phyloP scores from a whole-genome alignment of 306 rosid genomes.

The Cajanus cajan region DNA sequence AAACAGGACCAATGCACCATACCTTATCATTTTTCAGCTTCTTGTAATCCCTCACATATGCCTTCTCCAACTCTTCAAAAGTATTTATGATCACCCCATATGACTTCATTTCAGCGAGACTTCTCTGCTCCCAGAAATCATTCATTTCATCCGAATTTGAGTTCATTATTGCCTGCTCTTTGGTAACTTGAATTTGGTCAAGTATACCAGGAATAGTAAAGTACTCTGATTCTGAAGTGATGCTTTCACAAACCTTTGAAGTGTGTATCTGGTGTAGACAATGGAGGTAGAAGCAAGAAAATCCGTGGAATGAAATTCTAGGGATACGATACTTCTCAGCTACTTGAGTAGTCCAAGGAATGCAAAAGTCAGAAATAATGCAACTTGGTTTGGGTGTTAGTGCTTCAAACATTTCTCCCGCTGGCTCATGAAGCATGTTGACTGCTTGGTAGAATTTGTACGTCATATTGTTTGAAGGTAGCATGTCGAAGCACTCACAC shows the following conservation, averaged over 20 bases:
- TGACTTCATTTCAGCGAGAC: constrained; percentile 29
- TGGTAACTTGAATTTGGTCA: constrained; percentile 36
- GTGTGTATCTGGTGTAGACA: neutral
- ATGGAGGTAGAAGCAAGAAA: constrained; percentile 37
- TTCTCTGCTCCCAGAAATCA: neutral
- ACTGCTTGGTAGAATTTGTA: neutral
- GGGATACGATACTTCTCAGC: constrained; percentile 28
- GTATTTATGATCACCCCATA: constrained; percentile 47
- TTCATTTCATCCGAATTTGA: neutral
- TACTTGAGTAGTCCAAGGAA: constrained; percentile 12
- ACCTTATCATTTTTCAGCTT: constrained; percentile 34
- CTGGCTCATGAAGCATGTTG: neutral
- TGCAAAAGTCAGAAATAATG: neutral
- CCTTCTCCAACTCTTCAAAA: constrained; percentile 51
- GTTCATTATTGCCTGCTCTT: neutral
- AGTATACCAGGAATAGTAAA: constrained; percentile 39
- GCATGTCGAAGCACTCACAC: neutral
- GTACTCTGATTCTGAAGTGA: constrained; percentile 28
- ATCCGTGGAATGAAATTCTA: constrained; percentile 45
- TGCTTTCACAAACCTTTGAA: constrained; percentile 32
- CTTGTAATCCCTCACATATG: constrained; percentile 34
- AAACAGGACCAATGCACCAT: constrained; percentile 66
- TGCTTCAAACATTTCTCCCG: constrained; percentile 19
- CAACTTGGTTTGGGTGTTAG: constrained; percentile 41
- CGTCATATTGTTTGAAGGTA: neutral